Percentiles rank a stretch among this genome's conserved stretches.
Conservation (phyloP, 140 eudicot genomes). For the Oenanthe javanica region DNA sequence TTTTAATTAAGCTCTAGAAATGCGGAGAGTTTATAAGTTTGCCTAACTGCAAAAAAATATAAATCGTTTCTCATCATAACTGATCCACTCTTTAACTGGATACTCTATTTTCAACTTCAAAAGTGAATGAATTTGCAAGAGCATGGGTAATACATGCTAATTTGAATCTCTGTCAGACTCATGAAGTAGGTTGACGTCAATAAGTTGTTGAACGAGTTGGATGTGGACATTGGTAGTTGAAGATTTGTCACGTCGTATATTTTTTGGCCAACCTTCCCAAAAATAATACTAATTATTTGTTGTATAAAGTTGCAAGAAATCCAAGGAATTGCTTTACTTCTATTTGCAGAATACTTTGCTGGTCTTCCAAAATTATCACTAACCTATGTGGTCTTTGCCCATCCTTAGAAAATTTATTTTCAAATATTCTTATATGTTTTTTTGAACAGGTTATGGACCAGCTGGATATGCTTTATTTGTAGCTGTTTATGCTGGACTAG, state of each 20-base stretch:
- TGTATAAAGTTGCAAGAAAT: neutral
- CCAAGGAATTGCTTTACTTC: neutral
- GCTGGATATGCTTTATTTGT: conserved; percentile 96
- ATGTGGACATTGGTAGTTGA: neutral
- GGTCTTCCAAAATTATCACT: neutral
- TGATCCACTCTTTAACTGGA: neutral
- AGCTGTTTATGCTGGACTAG: conserved; percentile 94
- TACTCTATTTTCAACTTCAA: neutral
- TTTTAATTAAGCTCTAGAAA: neutral
- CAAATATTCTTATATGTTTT: conserved; percentile 5
- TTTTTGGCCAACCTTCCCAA: neutral
- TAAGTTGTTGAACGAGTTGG: neutral
- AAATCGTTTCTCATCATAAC: no score
- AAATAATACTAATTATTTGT: neutral
- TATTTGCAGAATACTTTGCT: no score
- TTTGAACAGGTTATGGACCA: conserved; percentile 82
- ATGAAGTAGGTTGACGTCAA: neutral
- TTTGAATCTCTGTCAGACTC: neutral
- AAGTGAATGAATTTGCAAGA: neutral
- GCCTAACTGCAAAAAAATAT: no score
- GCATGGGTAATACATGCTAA: neutral
- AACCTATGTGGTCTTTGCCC: conserved; percentile 2
- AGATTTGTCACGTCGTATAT: neutral
- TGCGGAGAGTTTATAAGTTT: no score
- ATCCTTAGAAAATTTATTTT: neutral